These are phyloP conservation scores for Kuraishia ogatae DNA, from an alignment of 805 yeast genomes.

Conservation along the genomic window DNA sequence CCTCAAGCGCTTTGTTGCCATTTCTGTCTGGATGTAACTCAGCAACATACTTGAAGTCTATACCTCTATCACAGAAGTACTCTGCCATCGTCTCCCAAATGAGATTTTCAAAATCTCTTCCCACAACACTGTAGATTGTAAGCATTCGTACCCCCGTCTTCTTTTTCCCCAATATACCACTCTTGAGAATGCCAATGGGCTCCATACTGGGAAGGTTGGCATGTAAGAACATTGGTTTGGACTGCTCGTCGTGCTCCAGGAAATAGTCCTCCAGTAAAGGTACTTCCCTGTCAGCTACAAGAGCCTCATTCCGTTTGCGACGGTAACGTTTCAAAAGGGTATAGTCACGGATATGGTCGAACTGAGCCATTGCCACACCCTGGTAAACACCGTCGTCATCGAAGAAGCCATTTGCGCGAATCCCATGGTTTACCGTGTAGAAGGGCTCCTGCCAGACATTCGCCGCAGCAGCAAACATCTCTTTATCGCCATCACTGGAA, in stretches of 20 bases:
- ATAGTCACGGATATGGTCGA: conserved; percentile 31
- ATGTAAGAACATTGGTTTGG: conserved; percentile 21
- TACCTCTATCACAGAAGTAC: background rate
- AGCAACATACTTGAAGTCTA: background rate
- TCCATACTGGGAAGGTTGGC: conserved; percentile 40
- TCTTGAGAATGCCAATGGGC: conserved; percentile 16
- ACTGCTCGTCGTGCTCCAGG: conserved; percentile 2
- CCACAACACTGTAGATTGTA: background rate
- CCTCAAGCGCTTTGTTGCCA: background rate
- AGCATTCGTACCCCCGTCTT: conserved; percentile 1
- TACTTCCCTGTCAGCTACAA: background rate
- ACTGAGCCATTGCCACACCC: conserved; percentile 43
- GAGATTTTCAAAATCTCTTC: background rate
- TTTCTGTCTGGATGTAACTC: background rate
- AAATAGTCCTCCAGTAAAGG: background rate
- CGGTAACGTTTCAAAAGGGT: background rate
- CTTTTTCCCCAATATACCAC: conserved; percentile 1
- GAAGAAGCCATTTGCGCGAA: conserved; percentile 40
- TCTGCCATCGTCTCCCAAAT: conserved; percentile 1
- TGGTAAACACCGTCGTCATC: conserved; percentile 27
- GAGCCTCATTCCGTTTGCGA: background rate
- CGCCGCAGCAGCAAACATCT: conserved; percentile 68
- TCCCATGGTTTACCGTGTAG: conserved; percentile 46
- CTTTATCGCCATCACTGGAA: conserved; percentile 80
- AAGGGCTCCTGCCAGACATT: conserved; percentile 35